Base-by-base conservation (phyloP, 352 stramenopile species). In the Sclerospora graminicola region DNA sequence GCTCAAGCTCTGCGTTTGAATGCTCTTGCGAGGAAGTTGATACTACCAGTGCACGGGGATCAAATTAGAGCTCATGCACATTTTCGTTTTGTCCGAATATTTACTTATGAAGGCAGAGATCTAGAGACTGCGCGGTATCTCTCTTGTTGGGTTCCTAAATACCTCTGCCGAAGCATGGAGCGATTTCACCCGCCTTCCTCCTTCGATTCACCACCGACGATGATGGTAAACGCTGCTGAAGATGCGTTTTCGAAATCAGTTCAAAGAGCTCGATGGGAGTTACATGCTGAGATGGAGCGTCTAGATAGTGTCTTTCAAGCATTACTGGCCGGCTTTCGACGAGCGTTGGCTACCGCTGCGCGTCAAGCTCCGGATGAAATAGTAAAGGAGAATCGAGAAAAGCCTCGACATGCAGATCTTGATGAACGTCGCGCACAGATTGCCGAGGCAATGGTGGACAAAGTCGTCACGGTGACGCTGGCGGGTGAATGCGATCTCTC, bases 141-240 rank as follows among this genome's bases (percentile, higher is more conserved):
- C 2, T 82, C 75, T 1, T 80, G 66, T 20, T 93, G 81, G 81
- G 70, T 80, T 4, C 79, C 78, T 0, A 84, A 84, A 26, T 74
- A 90, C 41, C 51, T 88, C 0, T 88, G 75, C 54, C 66, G 78
- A 26, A 74, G 66, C n/a, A 61, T 84, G 51, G 29, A 54, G 29
- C 24, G 39, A 7, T 68, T 68, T 41, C 34, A 20, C n/a, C 45
- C 50, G 10, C 45, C 40, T 16, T 23, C 11, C 11, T 35, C 15
- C 18, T n/a, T 38, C 10, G 32, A 51, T n/a, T 11, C 7, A 18
- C 11, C 34, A 15, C 41, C 39, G 5, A 27, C 37, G 28, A 21
- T n/a, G 47, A 41, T 42, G 40, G 48, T 14, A 42, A 51, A 37
- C 8, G 27, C 18, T 36, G 19, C 35, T 1, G 19, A 32, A 28